phyloP scores from a whole-genome alignment of 768 basidiomycete genomes.

The Mycena vitilis region DNA sequence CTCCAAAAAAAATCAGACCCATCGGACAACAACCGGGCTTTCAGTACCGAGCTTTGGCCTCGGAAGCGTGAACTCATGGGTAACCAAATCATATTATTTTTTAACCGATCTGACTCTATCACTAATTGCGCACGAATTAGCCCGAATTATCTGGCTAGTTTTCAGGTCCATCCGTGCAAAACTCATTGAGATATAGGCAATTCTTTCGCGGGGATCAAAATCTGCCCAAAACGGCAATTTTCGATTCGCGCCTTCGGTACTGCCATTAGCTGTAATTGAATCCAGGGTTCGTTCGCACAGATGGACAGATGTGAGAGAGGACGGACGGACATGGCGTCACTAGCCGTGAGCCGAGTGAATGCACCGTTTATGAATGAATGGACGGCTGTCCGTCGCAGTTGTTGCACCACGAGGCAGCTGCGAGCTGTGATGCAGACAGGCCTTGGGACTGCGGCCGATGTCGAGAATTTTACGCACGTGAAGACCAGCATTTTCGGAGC shows the following conservation, averaged over 20 bases:
- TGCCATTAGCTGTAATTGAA: conserved; percentile 9
- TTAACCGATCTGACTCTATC: not conserved
- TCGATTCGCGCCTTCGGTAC: conserved; percentile 11
- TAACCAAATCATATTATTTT: not conserved
- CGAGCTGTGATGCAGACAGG: no score
- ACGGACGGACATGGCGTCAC: no score
- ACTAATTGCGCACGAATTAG: conserved; percentile 8
- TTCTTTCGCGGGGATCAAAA: conserved; percentile 7
- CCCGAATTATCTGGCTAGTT: not conserved
- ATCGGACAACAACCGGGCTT: not conserved
- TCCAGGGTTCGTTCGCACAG: no score
- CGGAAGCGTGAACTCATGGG: no score
- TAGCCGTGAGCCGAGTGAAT: no score
- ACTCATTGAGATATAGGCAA: not conserved
- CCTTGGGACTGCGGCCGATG: no score
- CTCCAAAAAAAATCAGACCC: not conserved
- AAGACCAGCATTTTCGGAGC: no score
- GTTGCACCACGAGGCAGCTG: no score
- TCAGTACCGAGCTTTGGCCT: not conserved
- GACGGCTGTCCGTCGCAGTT: no score
- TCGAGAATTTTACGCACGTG: no score
- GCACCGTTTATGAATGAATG: no score
- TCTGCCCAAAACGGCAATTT: conserved; percentile 1
- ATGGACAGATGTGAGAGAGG: no score
- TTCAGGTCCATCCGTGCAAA: not conserved